phyloP scores from a whole-genome alignment of 2,329 filamentous ascomycete genomes.

The Monilinia vaccinii-corymbosi region DNA sequence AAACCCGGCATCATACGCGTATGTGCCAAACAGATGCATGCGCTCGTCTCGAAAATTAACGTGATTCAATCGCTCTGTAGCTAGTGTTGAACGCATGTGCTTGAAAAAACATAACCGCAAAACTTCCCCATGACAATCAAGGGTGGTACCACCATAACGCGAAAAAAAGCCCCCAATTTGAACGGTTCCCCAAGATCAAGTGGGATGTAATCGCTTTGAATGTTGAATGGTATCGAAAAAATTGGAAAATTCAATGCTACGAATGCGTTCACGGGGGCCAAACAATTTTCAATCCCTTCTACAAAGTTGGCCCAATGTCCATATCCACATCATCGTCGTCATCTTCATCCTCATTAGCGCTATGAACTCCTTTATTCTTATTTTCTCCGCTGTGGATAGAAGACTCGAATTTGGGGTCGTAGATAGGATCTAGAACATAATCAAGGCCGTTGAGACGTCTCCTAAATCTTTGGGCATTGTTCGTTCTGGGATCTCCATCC shows the following conservation, averaged over 20 bases:
- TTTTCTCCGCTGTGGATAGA: conserved; percentile 1
- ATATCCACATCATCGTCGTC: background rate
- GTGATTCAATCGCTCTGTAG: background rate
- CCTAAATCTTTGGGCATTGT: conserved; percentile 20
- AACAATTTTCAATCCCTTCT: background rate
- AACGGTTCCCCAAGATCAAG: background rate
- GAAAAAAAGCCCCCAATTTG: background rate
- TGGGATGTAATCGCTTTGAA: background rate
- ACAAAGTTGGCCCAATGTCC: background rate
- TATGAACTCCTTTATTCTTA: background rate
- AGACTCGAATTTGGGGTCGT: background rate
- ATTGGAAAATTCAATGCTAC: background rate
- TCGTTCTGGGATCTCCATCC: conserved; percentile 26
- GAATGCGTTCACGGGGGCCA: no score
- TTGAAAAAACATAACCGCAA: background rate
- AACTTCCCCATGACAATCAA: background rate
- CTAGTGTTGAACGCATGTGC: background rate
- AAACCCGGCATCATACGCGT: background rate
- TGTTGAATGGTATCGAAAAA: background rate
- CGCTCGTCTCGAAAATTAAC: background rate
- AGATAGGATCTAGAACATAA: conserved; percentile 9
- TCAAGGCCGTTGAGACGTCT: conserved; percentile 10
- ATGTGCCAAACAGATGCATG: background rate
- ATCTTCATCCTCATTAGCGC: background rate
- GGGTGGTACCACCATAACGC: background rate